phyloP scores from a whole-genome alignment of 768 basidiomycete species.

The Neoboletus magnificus region DNA sequence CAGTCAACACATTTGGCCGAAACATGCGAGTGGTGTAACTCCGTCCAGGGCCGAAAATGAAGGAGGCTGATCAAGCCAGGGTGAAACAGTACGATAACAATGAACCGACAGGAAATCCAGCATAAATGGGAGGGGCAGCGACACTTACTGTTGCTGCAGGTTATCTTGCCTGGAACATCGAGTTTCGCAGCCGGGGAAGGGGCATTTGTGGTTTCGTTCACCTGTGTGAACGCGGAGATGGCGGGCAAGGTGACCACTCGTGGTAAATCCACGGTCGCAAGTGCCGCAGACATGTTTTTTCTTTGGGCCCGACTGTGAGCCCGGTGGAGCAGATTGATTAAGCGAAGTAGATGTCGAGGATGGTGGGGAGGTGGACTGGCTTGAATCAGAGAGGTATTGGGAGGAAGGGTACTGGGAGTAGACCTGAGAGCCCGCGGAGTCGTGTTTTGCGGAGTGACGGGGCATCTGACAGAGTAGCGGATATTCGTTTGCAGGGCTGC shows the following conservation, averaged over 20 bases:
- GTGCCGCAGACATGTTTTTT: constrained; percentile 60
- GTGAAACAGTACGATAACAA: background rate
- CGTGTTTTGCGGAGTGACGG: constrained; percentile 31
- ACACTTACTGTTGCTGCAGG: constrained; percentile 44
- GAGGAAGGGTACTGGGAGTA: constrained; percentile 23
- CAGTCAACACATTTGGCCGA: background rate
- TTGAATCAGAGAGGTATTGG: constrained; percentile 27
- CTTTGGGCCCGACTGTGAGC: constrained; percentile 14
- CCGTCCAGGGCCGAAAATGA: constrained; percentile 14
- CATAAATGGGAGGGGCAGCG: background rate
- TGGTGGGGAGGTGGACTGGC: constrained; percentile 18
- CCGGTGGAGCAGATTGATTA: background rate
- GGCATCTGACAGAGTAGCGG: constrained; percentile 22
- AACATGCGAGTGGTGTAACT: constrained; percentile 6
- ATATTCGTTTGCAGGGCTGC: constrained; percentile 28
- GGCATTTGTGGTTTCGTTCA: constrained; percentile 88
- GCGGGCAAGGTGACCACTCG: constrained; percentile 83
- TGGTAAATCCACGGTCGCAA: constrained; percentile 80
- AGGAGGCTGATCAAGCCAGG: constrained; percentile 3
- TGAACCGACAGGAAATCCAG: constrained; percentile 1
- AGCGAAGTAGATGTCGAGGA: background rate
- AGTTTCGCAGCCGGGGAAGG: constrained; percentile 93
- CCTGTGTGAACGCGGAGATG: constrained; percentile 91
- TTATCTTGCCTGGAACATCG: constrained; percentile 90
- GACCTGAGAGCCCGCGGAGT: constrained; percentile 8